A percentile compares a stretch with the other conserved stretches of the same genome.
These are phyloP conservation scores for Fusarium phyllophilum DNA, from an alignment of 2,329 filamentous ascomycete genomes.

Conservation along the genomic window DNA sequence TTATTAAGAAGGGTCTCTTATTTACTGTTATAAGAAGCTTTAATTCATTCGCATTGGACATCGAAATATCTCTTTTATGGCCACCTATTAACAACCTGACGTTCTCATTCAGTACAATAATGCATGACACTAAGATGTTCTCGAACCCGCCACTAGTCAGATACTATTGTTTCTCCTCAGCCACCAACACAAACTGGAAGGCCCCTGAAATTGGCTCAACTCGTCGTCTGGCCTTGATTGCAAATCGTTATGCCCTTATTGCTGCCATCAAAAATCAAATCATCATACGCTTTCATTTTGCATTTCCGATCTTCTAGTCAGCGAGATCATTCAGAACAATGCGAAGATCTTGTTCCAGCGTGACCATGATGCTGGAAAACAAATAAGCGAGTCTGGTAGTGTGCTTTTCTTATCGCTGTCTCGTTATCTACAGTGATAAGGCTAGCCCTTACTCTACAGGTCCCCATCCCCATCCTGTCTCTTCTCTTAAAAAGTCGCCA, in stretches of 20 bases:
- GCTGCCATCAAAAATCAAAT: not conserved
- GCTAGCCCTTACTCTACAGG: not conserved
- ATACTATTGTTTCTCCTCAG: not conserved
- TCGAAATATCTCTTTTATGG: too few species aligned
- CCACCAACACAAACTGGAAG: not conserved
- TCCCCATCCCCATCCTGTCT: not conserved
- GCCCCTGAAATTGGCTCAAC: not conserved
- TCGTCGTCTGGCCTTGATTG: not conserved
- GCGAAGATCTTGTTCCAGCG: not conserved
- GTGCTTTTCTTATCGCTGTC: not conserved
- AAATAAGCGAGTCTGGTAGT: not conserved
- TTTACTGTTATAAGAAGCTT: too few species aligned
- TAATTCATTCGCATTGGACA: too few species aligned
- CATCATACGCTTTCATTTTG: not conserved
- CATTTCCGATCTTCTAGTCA: not conserved
- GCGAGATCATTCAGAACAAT: accelerated
- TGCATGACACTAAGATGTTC: not conserved
- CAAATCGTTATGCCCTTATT: not conserved
- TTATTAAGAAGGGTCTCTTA: not conserved
- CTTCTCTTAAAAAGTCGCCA: accelerated
- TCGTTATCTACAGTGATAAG: not conserved
- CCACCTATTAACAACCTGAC: not conserved
- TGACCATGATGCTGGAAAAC: not conserved
- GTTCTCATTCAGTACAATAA: not conserved
- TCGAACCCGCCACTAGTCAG: not conserved